Base-by-base conservation (phyloP, 148 eudicot genomes). In the Chenopodium formosanum region DNA sequence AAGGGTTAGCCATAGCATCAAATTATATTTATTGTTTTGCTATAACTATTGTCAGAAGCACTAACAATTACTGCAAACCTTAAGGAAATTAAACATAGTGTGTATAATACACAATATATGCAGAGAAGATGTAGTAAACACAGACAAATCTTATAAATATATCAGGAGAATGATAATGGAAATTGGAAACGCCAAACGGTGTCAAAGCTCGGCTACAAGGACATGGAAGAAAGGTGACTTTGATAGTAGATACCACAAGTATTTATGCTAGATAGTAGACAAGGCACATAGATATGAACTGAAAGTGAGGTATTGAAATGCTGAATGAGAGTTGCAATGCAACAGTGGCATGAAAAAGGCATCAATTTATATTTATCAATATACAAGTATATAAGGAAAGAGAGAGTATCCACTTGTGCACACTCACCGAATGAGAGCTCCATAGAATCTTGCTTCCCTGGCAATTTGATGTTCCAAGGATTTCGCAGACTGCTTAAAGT, bases 401-500 rank as follows among this genome's bases (percentile, higher is more conserved):
- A 13, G 17, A 50, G 31, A 53, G 37, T 32, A 48, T 47, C 76
- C 10, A 14, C 25, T 37, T 73, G 11, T 62, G 81, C 81, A 37
- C 34, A 75, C 89, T 83, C 78, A 96, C 99, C 99, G 90, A 79
- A 96, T 96, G 63, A 96, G 94, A 88, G 99, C 98, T 78, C 99
- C 97, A 81, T 96, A 96, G 82, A 96, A 96, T 91, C 97, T 91
- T 56, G 95, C 97, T 87, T 96, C 99, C 87, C 94, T 92, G 22
- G 92, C 92, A 85, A 96, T 88, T 87, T 94, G 95, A 86, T 87
- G 86, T 80, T 96, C 99, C 88, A 96, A 85, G 85, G 94, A 90
- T 91, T 94, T 96, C 48, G 97, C 98, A 82, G 99, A 94, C 88
- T 94, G 97, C 90, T 94, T 94, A 73, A 96, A 92, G 82, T 96